Percentiles rank a stretch among this genome's conserved stretches.
Conservation (phyloP, 2,329 filamentous ascomycete genomes). For the Microdochium bolleyi region DNA sequence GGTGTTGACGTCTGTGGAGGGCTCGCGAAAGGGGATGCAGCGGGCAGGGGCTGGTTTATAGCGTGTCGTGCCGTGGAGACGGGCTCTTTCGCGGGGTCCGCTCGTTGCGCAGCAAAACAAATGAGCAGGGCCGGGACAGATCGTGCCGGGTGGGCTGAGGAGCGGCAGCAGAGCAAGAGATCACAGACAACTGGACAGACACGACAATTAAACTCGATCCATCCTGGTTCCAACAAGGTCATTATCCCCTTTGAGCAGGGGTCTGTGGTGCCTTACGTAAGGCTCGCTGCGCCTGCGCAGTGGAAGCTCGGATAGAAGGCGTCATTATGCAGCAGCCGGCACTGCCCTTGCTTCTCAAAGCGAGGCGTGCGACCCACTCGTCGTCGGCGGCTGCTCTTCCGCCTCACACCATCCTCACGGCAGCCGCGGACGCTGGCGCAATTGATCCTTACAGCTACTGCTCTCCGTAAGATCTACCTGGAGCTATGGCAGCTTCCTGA, state of each 20-base stretch:
- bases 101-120: too few species aligned
- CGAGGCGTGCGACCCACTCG: too few species aligned
- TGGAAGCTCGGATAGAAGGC: not conserved
- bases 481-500: too few species aligned
- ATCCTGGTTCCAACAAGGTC: not conserved
- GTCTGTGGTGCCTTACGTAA: not conserved
- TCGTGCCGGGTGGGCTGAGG: not conserved
- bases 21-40: not conserved
- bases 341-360: too few species aligned
- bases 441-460: too few species aligned
- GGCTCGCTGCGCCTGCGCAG: too few species aligned
- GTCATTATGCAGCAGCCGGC: not conserved
- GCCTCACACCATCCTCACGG: too few species aligned
- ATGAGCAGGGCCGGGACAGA: not conserved
- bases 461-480: too few species aligned
- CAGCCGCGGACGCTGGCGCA: too few species aligned
- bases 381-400: not conserved
- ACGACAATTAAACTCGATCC: too few species aligned
- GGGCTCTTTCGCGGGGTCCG: not conserved
- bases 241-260: not conserved
- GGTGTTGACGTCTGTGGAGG: not conserved
- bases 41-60: not conserved
- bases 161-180: too few species aligned
- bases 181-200: too few species aligned
- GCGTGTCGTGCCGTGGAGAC: not conserved